Evolutionary conservation across 331 rosid genomes (phyloP).

Genomic region (Cydonia oblonga): DNA sequence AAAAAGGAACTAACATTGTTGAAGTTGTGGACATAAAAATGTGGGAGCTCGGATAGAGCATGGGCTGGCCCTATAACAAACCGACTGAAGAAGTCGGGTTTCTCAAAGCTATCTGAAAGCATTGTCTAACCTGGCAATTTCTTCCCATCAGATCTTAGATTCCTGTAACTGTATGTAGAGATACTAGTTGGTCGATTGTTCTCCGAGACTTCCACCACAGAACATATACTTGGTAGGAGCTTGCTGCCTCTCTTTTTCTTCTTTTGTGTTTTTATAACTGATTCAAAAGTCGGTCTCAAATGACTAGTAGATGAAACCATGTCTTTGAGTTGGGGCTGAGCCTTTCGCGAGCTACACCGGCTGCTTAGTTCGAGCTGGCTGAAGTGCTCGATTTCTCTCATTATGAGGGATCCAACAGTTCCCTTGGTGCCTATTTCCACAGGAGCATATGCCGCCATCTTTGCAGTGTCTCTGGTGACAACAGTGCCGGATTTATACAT

Average conservation of each 20-base stretch:
- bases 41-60: slow-evolving; percentile 56
- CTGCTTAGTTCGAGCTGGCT: slow-evolving; percentile 29
- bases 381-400: slow-evolving; percentile 56
- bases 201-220: slow-evolving; percentile 53
- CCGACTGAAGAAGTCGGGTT: slow-evolving; percentile 71
- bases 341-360: slow-evolving; percentile 19
- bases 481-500: slow-evolving; percentile 25
- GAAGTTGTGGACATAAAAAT: slow-evolving; percentile 76
- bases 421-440: slow-evolving; percentile 55
- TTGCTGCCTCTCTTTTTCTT: slow-evolving; percentile 45
- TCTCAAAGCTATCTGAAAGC: slow-evolving; percentile 79
- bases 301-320: slow-evolving; percentile 27
- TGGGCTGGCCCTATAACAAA: slow-evolving; percentile 70
- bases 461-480: slow-evolving; percentile 18
- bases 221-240: slow-evolving; percentile 54
- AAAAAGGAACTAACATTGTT: slow-evolving; percentile 51
- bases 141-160: slow-evolving; percentile 45
- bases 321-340: slow-evolving; percentile 16
- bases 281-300: slow-evolving; percentile 27
- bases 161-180: slow-evolving; percentile 47
- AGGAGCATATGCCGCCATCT: slow-evolving; percentile 29
- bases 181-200: slow-evolving; percentile 30
- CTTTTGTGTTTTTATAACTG: slow-evolving; percentile 26
- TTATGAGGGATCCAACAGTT: slow-evolving; percentile 54
- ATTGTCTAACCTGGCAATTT: slow-evolving; percentile 43